These are phyloP conservation scores for Torrubiellomyces zombiae DNA, from an alignment of 2,329 filamentous ascomycete species.

Conservation along the genomic window DNA sequence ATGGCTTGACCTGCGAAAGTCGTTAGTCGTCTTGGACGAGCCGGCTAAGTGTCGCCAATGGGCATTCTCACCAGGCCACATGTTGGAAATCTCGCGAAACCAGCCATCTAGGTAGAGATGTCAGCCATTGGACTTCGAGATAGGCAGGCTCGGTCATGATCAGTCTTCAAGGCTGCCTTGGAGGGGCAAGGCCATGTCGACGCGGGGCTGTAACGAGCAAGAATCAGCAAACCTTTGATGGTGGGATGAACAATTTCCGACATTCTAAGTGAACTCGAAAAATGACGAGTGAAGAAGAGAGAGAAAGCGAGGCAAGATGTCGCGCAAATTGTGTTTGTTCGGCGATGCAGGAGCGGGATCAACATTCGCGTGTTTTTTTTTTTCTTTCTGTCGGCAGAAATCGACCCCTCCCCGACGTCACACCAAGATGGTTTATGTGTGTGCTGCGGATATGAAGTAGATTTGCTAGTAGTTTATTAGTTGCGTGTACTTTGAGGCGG, in stretches of 20 bases:
- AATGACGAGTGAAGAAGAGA: constrained; percentile 4
- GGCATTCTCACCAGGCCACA: constrained; percentile 63
- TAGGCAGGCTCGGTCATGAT: not conserved
- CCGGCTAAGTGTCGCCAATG: not conserved
- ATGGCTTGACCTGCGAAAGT: constrained; percentile 64
- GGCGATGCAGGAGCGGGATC: constrained; percentile 1
- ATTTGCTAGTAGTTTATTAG: too few relatives aligned
- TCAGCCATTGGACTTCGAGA: constrained; percentile 1
- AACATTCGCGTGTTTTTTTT: too few relatives aligned
- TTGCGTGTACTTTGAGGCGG: too few relatives aligned
- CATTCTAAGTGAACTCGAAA: constrained; percentile 30
- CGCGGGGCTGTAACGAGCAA: constrained; percentile 4
- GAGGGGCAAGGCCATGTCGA: constrained; percentile 6
- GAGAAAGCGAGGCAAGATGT: not conserved
- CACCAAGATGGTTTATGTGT: too few relatives aligned
- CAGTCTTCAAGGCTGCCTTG: constrained; percentile 1
- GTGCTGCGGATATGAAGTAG: too few relatives aligned
- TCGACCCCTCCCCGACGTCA: too few relatives aligned
- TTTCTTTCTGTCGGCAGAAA: too few relatives aligned
- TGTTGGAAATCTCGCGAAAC: constrained; percentile 97
- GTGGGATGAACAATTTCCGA: constrained; percentile 54
- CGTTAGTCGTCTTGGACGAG: not conserved
- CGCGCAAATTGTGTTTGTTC: not conserved
- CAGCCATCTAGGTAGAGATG: constrained; percentile 64
- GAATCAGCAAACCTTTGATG: constrained; percentile 40